Evolutionary conservation across 2,329 filamentous ascomycete genomes (phyloP).

Genomic region (Neodidymelliopsis sp.): DNA sequence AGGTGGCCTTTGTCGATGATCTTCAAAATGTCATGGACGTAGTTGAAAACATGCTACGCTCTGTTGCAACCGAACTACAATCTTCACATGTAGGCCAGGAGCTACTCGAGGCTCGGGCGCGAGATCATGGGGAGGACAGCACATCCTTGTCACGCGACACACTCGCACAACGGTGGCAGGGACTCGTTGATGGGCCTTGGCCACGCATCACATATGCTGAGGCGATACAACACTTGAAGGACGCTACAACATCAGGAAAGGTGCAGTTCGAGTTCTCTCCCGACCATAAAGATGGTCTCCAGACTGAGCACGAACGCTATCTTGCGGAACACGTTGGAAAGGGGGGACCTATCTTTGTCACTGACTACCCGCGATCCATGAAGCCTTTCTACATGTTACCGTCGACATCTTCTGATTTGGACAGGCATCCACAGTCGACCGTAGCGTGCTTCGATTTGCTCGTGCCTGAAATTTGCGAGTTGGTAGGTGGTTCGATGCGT

Average conservation of each 20-base stretch:
- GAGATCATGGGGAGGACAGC: conserved; percentile 36
- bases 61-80: conserved; percentile 60
- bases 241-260: conserved; percentile 59
- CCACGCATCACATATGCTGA: conserved; percentile 83
- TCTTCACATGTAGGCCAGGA: conserved; percentile 62
- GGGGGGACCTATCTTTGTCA: conserved; percentile 82
- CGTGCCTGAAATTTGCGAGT: conserved; percentile 83
- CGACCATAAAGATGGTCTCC: conserved; percentile 75
- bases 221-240: conserved; percentile 73
- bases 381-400: conserved; percentile 93
- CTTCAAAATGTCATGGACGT: conserved; percentile 77
- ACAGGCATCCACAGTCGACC: conserved; percentile 54
- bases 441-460: conserved; percentile 92
- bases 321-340: conserved; percentile 73
- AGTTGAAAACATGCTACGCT: conserved; percentile 79
- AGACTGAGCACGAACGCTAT: conserved; percentile 92
- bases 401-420: conserved; percentile 26
- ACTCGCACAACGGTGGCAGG: conserved; percentile 75
- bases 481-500: conserved; percentile 88
- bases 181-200: conserved; percentile 76
- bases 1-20: conserved; percentile 78
- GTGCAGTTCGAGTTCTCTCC: conserved; percentile 72
- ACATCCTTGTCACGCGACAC: conserved; percentile 55
- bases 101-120: conserved; percentile 58
- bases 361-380: conserved; percentile 84